Evolutionary conservation across 2,329 filamentous ascomycete genomes (phyloP).

Genomic region (Neobulgaria alba): DNA sequence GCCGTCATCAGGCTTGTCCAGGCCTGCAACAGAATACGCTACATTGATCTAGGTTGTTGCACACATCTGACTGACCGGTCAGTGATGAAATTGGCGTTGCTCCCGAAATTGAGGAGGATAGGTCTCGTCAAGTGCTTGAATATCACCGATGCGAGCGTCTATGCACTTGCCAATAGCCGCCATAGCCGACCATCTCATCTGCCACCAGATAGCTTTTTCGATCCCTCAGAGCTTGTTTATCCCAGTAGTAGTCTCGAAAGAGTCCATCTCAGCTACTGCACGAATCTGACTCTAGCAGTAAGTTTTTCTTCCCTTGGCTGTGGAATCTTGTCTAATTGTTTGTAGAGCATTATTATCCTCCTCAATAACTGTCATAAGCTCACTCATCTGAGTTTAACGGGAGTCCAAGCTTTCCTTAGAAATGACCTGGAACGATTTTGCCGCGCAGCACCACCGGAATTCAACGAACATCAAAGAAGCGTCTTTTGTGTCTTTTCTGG

Average conservation of each 20-base stretch:
- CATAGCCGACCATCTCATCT: conserved; percentile 3
- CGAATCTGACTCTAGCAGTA: conserved; percentile 73
- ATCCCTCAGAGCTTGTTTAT: neutral
- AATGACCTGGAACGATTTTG: conserved; percentile 81
- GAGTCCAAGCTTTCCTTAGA: conserved; percentile 81
- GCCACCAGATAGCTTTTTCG: neutral
- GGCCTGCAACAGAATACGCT: conserved; percentile 85
- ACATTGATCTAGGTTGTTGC: conserved; percentile 97
- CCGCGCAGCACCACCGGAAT: conserved; percentile 78
- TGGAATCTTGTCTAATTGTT: conserved; percentile 25
- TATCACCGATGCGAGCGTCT: conserved; percentile 85
- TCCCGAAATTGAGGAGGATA: conserved; percentile 91
- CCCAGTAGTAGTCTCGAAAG: conserved; percentile 55
- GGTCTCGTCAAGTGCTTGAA: conserved; percentile 87
- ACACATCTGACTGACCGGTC: conserved; percentile 79
- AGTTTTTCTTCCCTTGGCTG: conserved; percentile 24
- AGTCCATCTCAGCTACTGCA: conserved; percentile 93
- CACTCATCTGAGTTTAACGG: conserved; percentile 90
- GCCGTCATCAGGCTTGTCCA: conserved; percentile 79
- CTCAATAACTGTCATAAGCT: conserved; percentile 87
- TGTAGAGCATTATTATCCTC: conserved; percentile 77
- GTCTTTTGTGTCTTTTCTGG: conserved; percentile 98
- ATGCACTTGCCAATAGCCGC: conserved; percentile 64
- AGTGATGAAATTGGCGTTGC: conserved; percentile 69
- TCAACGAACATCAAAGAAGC: conserved; percentile 88